Evolutionary conservation across 306 rosid species (phyloP).

Genomic region (Biancaea sappan): DNA sequence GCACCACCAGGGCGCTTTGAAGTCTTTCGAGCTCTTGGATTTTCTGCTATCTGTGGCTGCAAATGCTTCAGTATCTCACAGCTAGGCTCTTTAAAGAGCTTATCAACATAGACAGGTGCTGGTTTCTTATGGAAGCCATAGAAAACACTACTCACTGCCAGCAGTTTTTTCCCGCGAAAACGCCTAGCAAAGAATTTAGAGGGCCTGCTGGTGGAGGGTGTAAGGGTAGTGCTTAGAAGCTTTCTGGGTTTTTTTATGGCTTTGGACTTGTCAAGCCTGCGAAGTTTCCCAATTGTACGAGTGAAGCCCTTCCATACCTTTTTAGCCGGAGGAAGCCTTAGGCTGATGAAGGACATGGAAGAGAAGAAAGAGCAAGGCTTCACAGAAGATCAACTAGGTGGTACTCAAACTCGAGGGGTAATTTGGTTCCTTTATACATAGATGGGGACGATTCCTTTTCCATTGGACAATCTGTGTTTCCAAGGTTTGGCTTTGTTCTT

Average conservation of each 20-base stretch:
- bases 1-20: neutral
- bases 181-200: slow-evolving; percentile 33
- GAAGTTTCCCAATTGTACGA: slow-evolving; percentile 56
- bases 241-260: slow-evolving; percentile 51
- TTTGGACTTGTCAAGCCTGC: slow-evolving; percentile 48
- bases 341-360: slow-evolving; percentile 54
- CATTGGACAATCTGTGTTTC: neutral
- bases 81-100: slow-evolving; percentile 56
- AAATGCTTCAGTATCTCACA: slow-evolving; percentile 22
- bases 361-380: neutral
- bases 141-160: slow-evolving; percentile 3
- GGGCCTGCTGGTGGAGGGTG: neutral
- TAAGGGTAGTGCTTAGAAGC: slow-evolving; percentile 1
- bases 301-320: slow-evolving; percentile 71
- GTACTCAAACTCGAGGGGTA: neutral
- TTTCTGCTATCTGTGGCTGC: slow-evolving; percentile 24
- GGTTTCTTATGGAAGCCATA: slow-evolving; percentile 33
- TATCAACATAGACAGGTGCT: slow-evolving; percentile 61
- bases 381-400: neutral
- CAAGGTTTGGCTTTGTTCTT: slow-evolving; percentile 3
- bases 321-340: slow-evolving; percentile 56
- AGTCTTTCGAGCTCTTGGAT: neutral
- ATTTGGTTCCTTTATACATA: slow-evolving; percentile 22
- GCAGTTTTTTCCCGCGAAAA: slow-evolving; percentile 29
- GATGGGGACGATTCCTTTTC: slow-evolving; percentile 14